These are phyloP conservation scores for Suhomyces wounanorum DNA, from an alignment of 1,139 yeast species.

Conservation along the genomic window DNA sequence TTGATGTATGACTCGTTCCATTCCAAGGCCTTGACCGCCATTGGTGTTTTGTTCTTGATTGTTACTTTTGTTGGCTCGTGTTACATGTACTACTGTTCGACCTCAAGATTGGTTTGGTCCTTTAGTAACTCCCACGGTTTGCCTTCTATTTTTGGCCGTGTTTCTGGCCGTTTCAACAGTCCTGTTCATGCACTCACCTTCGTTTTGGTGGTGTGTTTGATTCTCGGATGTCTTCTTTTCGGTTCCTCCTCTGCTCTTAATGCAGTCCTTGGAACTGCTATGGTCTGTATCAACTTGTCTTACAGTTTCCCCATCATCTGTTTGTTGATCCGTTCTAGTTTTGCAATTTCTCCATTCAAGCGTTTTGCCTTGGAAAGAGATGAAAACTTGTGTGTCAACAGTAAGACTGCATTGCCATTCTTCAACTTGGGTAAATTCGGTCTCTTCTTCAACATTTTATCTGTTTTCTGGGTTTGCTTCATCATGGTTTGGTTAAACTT, in stretches of 20 bases:
- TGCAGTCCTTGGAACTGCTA: slow-evolving; percentile 32
- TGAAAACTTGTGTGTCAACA: slow-evolving; percentile 15
- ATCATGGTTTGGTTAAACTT: slow-evolving; percentile 33
- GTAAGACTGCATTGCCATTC: slow-evolving; percentile 22
- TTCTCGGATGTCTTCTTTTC: slow-evolving; percentile 27
- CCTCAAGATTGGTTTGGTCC: slow-evolving; percentile 32
- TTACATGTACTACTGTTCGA: slow-evolving; percentile 22
- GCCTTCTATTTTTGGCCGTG: slow-evolving; percentile 24
- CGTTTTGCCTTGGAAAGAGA: slow-evolving; percentile 14
- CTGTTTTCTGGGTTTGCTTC: slow-evolving; percentile 32
- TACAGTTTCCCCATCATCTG: slow-evolving; percentile 32
- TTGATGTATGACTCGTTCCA: slow-evolving; percentile 30
- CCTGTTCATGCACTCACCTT: slow-evolving; percentile 29
- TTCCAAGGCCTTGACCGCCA: slow-evolving; percentile 27
- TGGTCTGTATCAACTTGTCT: slow-evolving; percentile 33
- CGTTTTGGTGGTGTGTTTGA: slow-evolving; percentile 20
- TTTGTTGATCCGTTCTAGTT: slow-evolving; percentile 21
- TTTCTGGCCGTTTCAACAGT: slow-evolving; percentile 22
- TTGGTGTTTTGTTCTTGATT: slow-evolving; percentile 27
- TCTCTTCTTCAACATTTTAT: slow-evolving; percentile 26
- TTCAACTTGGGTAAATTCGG: slow-evolving; percentile 32
- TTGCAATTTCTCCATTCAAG: slow-evolving; percentile 17
- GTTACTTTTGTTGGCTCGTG: slow-evolving; percentile 21
- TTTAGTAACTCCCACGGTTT: slow-evolving; percentile 32
- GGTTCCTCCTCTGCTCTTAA: slow-evolving; percentile 29